Conservation (phyloP, 345 rosid genomes). For the Hibiscus trionum region DNA sequence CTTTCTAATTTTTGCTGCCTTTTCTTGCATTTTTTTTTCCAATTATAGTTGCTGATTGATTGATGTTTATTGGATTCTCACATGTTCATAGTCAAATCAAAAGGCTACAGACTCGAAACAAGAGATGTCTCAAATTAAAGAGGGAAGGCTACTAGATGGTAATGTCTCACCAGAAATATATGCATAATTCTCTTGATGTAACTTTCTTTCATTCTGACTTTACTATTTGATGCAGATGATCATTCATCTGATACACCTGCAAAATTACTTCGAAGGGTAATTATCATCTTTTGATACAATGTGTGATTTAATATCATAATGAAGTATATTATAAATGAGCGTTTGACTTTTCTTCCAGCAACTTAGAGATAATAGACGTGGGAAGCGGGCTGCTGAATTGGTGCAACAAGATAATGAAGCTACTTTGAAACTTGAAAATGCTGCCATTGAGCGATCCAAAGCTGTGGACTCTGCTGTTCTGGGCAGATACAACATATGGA, state of each 20-base stretch:
- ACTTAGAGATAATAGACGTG: slow-evolving; percentile 79
- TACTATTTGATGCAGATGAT: slow-evolving; percentile 32
- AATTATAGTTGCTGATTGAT: slow-evolving; percentile 23
- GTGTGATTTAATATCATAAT: not conserved
- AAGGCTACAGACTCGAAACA: slow-evolving; percentile 25
- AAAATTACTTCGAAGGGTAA: slow-evolving; percentile 71
- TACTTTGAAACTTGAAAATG: slow-evolving; percentile 73
- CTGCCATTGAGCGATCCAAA: slow-evolving; percentile 90
- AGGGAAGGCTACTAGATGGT: slow-evolving; percentile 30
- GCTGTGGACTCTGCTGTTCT: slow-evolving; percentile 94
- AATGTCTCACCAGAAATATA: slow-evolving; percentile 11
- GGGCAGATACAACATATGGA: slow-evolving; percentile 95
- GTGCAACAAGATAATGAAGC: slow-evolving; percentile 67
- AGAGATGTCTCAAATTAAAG: slow-evolving; percentile 35
- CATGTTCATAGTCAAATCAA: slow-evolving; percentile 31
- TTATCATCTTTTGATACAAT: slow-evolving; percentile 7
- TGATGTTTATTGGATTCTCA: slow-evolving; percentile 12
- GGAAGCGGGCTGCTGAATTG: slow-evolving; percentile 71
- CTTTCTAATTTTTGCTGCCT: not conserved
- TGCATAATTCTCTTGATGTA: slow-evolving; percentile 1
- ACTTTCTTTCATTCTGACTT: slow-evolving; percentile 19
- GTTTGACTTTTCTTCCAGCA: slow-evolving; percentile 45
- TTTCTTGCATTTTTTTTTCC: not conserved
- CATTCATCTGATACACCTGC: slow-evolving; percentile 56
- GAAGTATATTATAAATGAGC: slow-evolving; percentile 4